phyloP scores from a whole-genome alignment of 331 rosid genomes.

The Cydonia oblonga region DNA sequence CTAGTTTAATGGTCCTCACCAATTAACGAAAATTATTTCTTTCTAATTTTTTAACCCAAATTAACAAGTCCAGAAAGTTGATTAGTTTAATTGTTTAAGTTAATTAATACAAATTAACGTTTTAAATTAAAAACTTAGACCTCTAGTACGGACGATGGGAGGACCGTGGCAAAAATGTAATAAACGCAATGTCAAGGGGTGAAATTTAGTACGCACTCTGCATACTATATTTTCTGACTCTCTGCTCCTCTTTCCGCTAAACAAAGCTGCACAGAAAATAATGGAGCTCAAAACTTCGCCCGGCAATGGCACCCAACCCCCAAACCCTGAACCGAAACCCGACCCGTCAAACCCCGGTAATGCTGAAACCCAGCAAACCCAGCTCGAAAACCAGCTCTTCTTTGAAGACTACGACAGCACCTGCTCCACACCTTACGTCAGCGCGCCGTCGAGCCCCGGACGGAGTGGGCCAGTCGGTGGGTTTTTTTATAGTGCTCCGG shows the following conservation, averaged over 20 bases:
- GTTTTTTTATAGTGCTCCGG: constrained; percentile 88
- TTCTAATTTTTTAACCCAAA: neutral
- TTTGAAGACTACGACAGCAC: constrained; percentile 63
- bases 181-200: neutral
- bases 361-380: constrained; percentile 14
- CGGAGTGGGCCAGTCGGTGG: constrained; percentile 37
- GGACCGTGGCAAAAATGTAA: constrained; percentile 21
- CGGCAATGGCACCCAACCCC: constrained; percentile 10
- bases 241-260: neutral
- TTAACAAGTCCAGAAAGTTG: neutral
- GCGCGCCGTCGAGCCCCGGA: constrained; percentile 88
- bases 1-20: neutral
- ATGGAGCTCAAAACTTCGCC: constrained; percentile 51
- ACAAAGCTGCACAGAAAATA: neutral
- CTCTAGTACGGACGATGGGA: neutral
- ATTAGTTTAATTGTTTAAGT: neutral
- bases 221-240: constrained; percentile 9
- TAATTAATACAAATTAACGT: neutral
- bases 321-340: constrained; percentile 6
- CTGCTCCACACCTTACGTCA: constrained; percentile 87
- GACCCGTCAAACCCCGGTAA: constrained; percentile 21
- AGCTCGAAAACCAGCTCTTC: constrained; percentile 13
- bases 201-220: neutral
- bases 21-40: neutral
- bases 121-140: neutral